A percentile compares a stretch with the other conserved stretches of the same genome.
Conservation (phyloP, 2,329 filamentous ascomycete genomes). For the Aspergillus novofumigatus region DNA sequence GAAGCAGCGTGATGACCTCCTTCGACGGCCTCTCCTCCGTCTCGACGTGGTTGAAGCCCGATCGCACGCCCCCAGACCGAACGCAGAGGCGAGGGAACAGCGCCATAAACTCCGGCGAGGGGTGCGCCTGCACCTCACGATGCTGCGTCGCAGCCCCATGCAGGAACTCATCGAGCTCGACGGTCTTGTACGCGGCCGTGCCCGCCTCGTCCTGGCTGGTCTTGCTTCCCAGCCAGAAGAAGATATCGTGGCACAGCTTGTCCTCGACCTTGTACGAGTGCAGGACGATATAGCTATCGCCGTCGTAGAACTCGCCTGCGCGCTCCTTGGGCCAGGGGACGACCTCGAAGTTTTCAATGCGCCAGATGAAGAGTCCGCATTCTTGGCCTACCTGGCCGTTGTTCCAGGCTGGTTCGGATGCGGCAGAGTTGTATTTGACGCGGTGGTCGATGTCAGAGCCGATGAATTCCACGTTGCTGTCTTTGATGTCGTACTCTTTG, state of each 20-base stretch:
- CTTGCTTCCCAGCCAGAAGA: slow-evolving; percentile 65
- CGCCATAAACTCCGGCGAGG: slow-evolving; percentile 57
- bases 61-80: slow-evolving; percentile 56
- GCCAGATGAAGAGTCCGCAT: slow-evolving; percentile 59
- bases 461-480: slow-evolving; percentile 65
- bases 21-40: slow-evolving; percentile 33
- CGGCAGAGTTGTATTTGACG: slow-evolving; percentile 64
- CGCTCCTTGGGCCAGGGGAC: slow-evolving; percentile 56
- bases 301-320: slow-evolving; percentile 61
- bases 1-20: slow-evolving; percentile 53
- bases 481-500: slow-evolving; percentile 63
- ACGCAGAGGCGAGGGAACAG: slow-evolving; percentile 61
- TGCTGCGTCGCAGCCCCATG: slow-evolving; percentile 60
- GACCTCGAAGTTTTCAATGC: slow-evolving; percentile 64
- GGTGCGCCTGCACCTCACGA: slow-evolving; percentile 58
- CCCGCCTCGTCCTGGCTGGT: slow-evolving; percentile 67
- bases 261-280: slow-evolving; percentile 53
- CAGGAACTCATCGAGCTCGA: slow-evolving; percentile 66
- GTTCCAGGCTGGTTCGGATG: slow-evolving; percentile 65
- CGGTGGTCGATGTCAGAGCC: slow-evolving; percentile 62
- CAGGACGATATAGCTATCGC: slow-evolving; percentile 65
- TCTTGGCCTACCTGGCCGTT: slow-evolving; percentile 50
- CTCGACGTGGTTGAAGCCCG: slow-evolving; percentile 63
- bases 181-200: slow-evolving; percentile 65
- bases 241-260: slow-evolving; percentile 59